Evolutionary conservation across 129 eudicot genomes (phyloP).

Genomic region (Daucus carota): DNA sequence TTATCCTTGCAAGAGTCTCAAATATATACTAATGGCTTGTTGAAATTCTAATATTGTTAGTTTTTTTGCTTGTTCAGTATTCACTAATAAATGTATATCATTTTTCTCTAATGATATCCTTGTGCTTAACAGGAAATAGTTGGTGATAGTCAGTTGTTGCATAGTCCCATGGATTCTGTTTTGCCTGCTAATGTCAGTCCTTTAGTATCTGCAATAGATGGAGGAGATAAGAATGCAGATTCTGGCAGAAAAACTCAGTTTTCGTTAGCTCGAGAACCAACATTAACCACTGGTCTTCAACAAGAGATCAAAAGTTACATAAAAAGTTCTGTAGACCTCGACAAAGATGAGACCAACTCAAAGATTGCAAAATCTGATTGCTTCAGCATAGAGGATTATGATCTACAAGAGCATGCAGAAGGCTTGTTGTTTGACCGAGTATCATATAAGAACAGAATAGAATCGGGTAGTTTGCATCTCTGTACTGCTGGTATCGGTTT

Average conservation of each 20-base stretch:
- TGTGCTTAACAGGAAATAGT: slow-evolving; percentile 15
- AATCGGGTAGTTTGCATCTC: slow-evolving; percentile 56
- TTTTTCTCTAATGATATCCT: not conserved
- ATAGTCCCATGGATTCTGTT: slow-evolving; percentile 27
- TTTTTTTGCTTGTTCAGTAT: too few species aligned
- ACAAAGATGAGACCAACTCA: slow-evolving; percentile 10
- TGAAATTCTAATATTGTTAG: not conserved
- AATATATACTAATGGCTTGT: not conserved
- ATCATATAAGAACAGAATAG: slow-evolving; percentile 37
- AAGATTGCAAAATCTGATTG: slow-evolving; percentile 5
- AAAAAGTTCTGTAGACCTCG: slow-evolving; percentile 31
- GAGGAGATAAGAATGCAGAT: slow-evolving; percentile 13
- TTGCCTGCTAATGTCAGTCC: slow-evolving; percentile 26
- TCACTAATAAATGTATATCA: too few species aligned
- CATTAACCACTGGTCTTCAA: slow-evolving; percentile 27
- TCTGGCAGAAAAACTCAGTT: slow-evolving; percentile 29
- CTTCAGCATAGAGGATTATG: slow-evolving; percentile 25
- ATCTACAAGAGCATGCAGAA: slow-evolving; percentile 22
- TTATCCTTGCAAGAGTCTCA: not conserved
- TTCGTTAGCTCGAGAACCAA: slow-evolving; percentile 36
- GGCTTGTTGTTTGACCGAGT: slow-evolving; percentile 54
- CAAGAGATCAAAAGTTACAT: slow-evolving; percentile 42
- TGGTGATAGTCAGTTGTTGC: slow-evolving; percentile 24
- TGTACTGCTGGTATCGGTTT: slow-evolving; percentile 35
- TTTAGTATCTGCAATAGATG: slow-evolving; percentile 8